These are phyloP conservation scores for Bipolaris victoriae DNA, from an alignment of 2,329 filamentous ascomycete species.

Conservation along the genomic window DNA sequence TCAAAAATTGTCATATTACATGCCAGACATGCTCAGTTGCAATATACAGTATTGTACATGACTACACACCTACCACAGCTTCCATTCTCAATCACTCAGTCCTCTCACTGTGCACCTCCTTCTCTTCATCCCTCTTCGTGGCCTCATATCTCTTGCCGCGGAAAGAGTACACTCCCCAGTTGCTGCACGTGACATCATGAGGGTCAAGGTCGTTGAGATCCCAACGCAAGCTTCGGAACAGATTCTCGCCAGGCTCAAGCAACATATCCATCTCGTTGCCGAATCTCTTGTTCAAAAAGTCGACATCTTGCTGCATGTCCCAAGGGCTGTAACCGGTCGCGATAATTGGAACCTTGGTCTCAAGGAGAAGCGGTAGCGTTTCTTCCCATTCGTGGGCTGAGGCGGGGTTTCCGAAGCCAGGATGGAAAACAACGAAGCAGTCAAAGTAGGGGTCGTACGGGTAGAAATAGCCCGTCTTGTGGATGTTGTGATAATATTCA, in stretches of 20 bases:
- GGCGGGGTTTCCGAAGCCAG: slow-evolving; percentile 91
- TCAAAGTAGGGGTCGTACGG: slow-evolving; percentile 99
- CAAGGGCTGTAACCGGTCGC: slow-evolving; percentile 95
- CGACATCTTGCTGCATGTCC: slow-evolving; percentile 91
- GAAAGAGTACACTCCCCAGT: slow-evolving; percentile 98
- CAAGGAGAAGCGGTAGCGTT: slow-evolving; percentile 85
- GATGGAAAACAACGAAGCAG: slow-evolving; percentile 96
- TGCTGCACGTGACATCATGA: slow-evolving; percentile 91
- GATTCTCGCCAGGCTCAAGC: slow-evolving; percentile 90
- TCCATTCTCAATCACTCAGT: slow-evolving; percentile 28
- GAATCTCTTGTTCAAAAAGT: slow-evolving; percentile 85
- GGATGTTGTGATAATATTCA: slow-evolving; percentile 96
- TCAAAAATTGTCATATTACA: background rate
- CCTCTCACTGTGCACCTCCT: slow-evolving; percentile 43
- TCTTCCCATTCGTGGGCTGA: slow-evolving; percentile 93
- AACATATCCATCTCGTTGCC: slow-evolving; percentile 91
- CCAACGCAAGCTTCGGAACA: slow-evolving; percentile 92
- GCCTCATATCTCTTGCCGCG: slow-evolving; percentile 92
- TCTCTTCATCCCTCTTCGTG: slow-evolving; percentile 58
- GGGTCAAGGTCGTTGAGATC: slow-evolving; percentile 96
- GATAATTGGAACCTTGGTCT: slow-evolving; percentile 94
- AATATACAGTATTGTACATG: slow-evolving; percentile 8
- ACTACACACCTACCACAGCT: slow-evolving; percentile 2
- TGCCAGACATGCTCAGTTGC: background rate
- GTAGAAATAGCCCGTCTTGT: slow-evolving; percentile 86